Evolutionary conservation across 495 filamentous ascomycete genomes (phyloP), one percentile per base, ranked within the genome.

Genomic region (Penicillium paradoxum): DNA sequence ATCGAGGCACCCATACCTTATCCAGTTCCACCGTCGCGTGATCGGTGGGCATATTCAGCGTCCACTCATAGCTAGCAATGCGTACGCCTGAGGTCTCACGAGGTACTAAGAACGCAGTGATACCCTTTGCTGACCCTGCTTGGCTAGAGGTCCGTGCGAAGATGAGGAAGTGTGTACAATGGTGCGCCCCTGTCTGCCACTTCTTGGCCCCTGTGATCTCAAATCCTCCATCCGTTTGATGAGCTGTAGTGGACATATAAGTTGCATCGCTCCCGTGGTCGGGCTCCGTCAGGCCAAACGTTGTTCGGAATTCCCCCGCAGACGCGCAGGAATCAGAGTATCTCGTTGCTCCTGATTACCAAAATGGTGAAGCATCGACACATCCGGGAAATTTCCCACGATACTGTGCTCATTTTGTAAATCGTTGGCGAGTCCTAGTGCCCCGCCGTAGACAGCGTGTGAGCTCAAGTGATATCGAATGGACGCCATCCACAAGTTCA

Each of bases 11-110:
- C 51, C 67, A 76, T 21, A 80, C 81, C 47, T 72, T 51, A 4
- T 63, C 66, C 17, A 83, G 58, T 11, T 71, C 70, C 27, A 83
- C 68, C 30, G 76, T 80, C 15, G 79, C 77, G 57, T 83, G 80
- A 55, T 85, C 78, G 17, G 80, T 83, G 1, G 81, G 79, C 79
- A 83, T 83, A 51, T 83, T 84, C 46, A 82, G 71, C 15, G 80
- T 84, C 73, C 79, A 83, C 55, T 85, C 75, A 55, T 80, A 83
- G 32, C 71, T 77, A 38, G 71, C 70, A 10, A 83, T 68, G 17
- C 62, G 66, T 9, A 83, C 54, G 1, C 79, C 80, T 1, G 60
- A 59, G 0, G 76, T 71, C 0, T 73, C 54, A 19, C 65, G 57
- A 3, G 80, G 79, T 9, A 82, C 73, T 24, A 83, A 66, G 43